Evolutionary conservation across 257 asterid genomes (phyloP), one percentile per base, ranked within the genome.

Genomic region (Nicotiana tomentosiformis): DNA sequence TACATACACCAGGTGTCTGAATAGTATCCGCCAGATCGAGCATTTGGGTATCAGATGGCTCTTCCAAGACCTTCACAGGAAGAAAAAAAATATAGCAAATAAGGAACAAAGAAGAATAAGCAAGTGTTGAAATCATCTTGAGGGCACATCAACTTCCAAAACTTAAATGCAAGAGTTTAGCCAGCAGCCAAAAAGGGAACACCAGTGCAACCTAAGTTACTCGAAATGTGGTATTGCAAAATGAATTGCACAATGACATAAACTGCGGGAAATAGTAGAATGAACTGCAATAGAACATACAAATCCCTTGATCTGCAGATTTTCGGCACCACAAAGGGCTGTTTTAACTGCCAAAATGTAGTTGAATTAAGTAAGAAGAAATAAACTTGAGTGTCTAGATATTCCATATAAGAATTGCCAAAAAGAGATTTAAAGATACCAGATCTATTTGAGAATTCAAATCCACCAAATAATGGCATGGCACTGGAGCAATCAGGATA

Each of bases 1-100:
- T 81, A 83, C 97, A 56, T 95, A 95, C 98, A 66, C 84, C 87
- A 66, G 99, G 97, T 80, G 99, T 95, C 87, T 88, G 95, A 85
- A 93, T 84, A 88, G 87, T 88, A 84, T 93, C 93, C 82, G 87
- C 93, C 88, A 57, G 85, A 82, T 88, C 97, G 70, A 82, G 56
- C 82, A 83, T 72, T 82, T 87, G 93, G 43, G 91, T 80, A 66
- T 90, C 92, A 55, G 93, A 89, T 58, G 92, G 92, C 84, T 91
- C 97, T 23, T 92, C 97, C 83, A 90, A 84, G 67, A 82, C 93
- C 98, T 95, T 88, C 86, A 89, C 83, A 30, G 10, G 30, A 80
- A 62, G 79, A 33, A 20, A 65, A 20, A 60, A 49, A 30, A 78
- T 46, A 64, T 26, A 32, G 77, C 26, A 62, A 30, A 23, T 39